phyloP scores from a whole-genome alignment of 179 eudicot species.

The Amaranthus tricolor region DNA sequence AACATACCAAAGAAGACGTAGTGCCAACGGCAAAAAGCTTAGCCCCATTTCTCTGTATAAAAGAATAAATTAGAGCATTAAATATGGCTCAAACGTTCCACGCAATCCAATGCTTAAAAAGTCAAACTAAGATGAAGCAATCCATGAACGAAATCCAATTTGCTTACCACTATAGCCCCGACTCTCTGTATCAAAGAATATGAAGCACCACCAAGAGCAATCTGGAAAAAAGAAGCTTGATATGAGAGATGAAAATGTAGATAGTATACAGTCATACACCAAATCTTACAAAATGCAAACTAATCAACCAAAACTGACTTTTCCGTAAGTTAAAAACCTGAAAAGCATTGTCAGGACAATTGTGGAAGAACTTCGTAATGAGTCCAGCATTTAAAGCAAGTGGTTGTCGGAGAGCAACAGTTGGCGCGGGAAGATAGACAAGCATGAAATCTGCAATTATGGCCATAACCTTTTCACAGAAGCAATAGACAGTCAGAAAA shows the following conservation, averaged over 20 bases:
- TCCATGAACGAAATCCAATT: constrained; percentile 1
- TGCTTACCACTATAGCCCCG: constrained; percentile 76
- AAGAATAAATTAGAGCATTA: constrained; percentile 16
- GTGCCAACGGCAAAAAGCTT: constrained; percentile 93
- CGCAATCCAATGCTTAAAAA: neutral
- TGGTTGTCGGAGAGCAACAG: constrained; percentile 74
- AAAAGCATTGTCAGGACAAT: constrained; percentile 93
- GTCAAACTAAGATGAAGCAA: neutral
- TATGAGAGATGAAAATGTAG: constrained; percentile 12
- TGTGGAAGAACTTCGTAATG: constrained; percentile 75
- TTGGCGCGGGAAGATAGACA: constrained; percentile 96
- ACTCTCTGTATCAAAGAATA: constrained; percentile 71
- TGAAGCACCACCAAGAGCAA: constrained; percentile 76
- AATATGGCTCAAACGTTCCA: neutral
- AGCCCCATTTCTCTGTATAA: constrained; percentile 77
- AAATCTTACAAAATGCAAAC: neutral
- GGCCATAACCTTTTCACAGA: constrained; percentile 75
- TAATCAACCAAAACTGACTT: neutral
- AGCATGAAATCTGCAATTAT: constrained; percentile 97
- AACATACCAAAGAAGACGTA: constrained; percentile 74
- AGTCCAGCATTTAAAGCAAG: constrained; percentile 66
- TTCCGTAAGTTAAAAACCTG: constrained; percentile 43
- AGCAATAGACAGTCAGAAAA: constrained; percentile 20
- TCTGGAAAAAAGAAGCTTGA: constrained; percentile 34
- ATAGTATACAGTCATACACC: neutral